Evolutionary conservation across 495 filamentous ascomycete species (phyloP).

Genomic region (Margaritispora aquatica): DNA sequence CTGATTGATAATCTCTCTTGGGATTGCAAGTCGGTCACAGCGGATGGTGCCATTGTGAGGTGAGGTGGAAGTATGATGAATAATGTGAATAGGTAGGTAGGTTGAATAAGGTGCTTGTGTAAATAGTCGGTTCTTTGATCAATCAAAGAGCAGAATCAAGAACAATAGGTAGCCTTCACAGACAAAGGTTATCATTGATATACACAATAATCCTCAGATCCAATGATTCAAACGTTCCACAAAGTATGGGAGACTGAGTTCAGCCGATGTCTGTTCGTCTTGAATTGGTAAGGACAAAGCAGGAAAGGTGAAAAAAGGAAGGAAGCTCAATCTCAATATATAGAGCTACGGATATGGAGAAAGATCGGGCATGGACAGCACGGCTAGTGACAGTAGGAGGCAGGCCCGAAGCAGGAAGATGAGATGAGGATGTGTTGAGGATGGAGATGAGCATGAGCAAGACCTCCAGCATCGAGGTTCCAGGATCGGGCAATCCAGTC

Average conservation of each 20-base stretch:
- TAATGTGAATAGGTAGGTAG: too few species aligned
- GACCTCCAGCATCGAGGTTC: too few species aligned
- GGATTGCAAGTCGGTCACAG: not conserved
- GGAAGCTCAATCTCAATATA: not conserved
- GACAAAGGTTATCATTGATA: conserved; percentile 2
- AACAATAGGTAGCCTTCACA: conserved; percentile 2
- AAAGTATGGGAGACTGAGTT: not conserved
- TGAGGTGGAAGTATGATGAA: not conserved
- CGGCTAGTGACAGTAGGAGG: not conserved
- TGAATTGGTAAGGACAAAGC: not conserved
- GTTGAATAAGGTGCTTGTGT: too few species aligned
- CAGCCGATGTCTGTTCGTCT: not conserved
- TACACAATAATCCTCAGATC: not conserved
- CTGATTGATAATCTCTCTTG: not conserved
- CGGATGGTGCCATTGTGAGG: conserved; percentile 13
- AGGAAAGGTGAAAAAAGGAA: not conserved
- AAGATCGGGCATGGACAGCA: not conserved
- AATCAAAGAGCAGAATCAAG: conserved; percentile 9
- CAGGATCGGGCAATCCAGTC: too few species aligned
- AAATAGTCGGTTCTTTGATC: not conserved
- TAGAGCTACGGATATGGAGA: too few species aligned
- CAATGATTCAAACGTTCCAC: too few species aligned
- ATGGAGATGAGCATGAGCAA: too few species aligned
- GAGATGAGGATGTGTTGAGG: too few species aligned
- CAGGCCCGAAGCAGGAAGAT: too few species aligned